Conservation (phyloP, 192 early-diverging fungal genomes). For the Piromyces sp. region DNA sequence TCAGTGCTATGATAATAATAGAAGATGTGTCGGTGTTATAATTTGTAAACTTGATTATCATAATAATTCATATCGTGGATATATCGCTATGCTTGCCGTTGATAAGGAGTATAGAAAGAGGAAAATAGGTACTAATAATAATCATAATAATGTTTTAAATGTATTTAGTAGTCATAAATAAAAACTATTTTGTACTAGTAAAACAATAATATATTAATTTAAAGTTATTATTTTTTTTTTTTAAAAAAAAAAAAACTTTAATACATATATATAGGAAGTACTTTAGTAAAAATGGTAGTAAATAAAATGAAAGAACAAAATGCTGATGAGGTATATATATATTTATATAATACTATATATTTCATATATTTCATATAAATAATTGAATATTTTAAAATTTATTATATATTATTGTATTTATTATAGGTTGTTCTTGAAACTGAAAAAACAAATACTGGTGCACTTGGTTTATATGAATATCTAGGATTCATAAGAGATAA, state of each 20-base stretch:
- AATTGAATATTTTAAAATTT: no score
- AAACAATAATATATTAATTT: no score
- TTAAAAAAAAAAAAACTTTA: no score
- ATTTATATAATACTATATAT: no score
- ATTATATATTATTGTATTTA: no score
- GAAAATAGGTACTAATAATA: slow-evolving; percentile 42
- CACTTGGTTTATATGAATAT: slow-evolving; percentile 69
- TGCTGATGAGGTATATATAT: slow-evolving; percentile 57
- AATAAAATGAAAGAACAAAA: slow-evolving; percentile 51
- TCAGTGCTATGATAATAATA: slow-evolving; percentile 18
- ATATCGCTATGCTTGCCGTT: slow-evolving; percentile 95
- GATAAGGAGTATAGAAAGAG: slow-evolving; percentile 56
- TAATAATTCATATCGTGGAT: slow-evolving; percentile 50
- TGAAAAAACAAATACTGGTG: slow-evolving; percentile 67
- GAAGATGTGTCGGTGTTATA: slow-evolving; percentile 62
- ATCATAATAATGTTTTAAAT: slow-evolving; percentile 1
- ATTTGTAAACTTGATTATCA: slow-evolving; percentile 76
- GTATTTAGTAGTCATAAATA: no score
- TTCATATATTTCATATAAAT: no score
- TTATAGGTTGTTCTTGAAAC: slow-evolving; percentile 69
- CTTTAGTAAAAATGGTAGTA: slow-evolving; percentile 54
- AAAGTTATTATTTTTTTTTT: no score
- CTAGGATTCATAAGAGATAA: slow-evolving; percentile 91
- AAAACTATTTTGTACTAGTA: no score
- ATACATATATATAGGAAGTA: slow-evolving; percentile 17